Base-by-base conservation (phyloP, 164 flowering plant genomes). In the Kingdonia uniflora region DNA sequence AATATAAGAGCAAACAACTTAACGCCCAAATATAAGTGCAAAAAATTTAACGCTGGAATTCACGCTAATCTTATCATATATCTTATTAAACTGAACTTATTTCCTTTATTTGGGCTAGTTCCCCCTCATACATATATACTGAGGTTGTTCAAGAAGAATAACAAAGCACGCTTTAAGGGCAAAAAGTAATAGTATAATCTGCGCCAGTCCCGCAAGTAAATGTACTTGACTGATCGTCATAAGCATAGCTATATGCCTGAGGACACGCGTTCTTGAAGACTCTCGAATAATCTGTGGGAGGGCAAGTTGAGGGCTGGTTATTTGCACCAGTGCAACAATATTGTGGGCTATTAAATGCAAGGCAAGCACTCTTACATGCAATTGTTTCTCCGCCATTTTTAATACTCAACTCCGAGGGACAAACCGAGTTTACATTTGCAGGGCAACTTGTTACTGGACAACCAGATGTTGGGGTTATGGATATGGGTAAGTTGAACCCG, bases 361-460 rank as follows among this genome's bases (percentile, higher is more conserved):
- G 88, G 59, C 96, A 88, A 51, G 96, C 96, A 71, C 96, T 88
- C 64, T 62, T 79, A 52, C 96, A 88, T 7, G 89, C 96, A 14
- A 69, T 71, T 39, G 33, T 56, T 19, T 41, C 33, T 5, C 70
- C 72, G 38, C 49, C 75, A 23, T 66, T 50, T 54, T 49, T 33
- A 22, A 84, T 77, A 64, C 63, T 66, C 35, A 89, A 67, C 58
- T 71, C 87, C 8, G 72, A 19, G 17, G 86, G 95, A 46, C 90
- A 83, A 19, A 61, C 79, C 1, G 65, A 65, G 64, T 83, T 83
- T 19, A 86, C 25, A 50, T 87, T 84, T 19, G 71, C 68, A 43
- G 80, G n/a, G 46, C 96, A 87, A 33, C 96, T 88, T 1, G 3
- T 41, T 41, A 8, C 8, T 29, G 4, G 35, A 29, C 49, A 45